Evolutionary conservation across 257 asterid genomes (phyloP), one percentile per base, ranked within the genome.

Genomic region (Gynochthodes officinalis): DNA sequence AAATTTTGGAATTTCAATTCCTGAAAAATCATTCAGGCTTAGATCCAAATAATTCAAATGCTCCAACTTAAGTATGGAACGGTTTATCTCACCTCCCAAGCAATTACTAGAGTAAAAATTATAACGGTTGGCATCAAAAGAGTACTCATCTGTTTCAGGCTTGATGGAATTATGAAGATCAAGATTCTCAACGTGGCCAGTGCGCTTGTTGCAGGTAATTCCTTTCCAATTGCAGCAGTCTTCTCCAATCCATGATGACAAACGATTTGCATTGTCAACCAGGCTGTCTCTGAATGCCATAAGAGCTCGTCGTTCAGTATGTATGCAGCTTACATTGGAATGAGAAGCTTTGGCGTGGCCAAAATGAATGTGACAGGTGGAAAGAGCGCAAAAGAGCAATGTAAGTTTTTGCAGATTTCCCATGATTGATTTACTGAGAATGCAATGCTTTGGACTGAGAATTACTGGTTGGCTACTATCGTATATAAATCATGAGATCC

Each of bases 21-120:
- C 60, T 53, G 30, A 37, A 30, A 53, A 79, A 53, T 61, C 69
- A 53, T 76, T 71, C 35, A 44, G 55, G 55, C 84, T 80, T 18
- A 76, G 79, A 64, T 82, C 80, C 27, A 82, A 61, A 53, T 63
- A 65, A 72, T 53, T 39, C 57, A 76, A 67, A 23, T 71, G 27
- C 46, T 48, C 49, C 28, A 79, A 46, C 32, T 61, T 35, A 12
- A 76, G 71, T 25, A 79, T 58, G 55, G 76, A 57, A 44, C 77
- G 77, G 62, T 59, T 76, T 33, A 79, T 25, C 18, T 70, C 55
- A 27, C 83, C 83, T 18, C 78, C 61, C 0, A 57, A 64, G 16
- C 19, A 50, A 42, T 3, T 52, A 14, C 37, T 21, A 28, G 32
- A 57, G 4, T 27, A 63, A 62, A 15, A 42, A 40, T 3, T 43